Percentiles rank a stretch among this genome's conserved stretches.
Conservation (phyloP, 2,329 filamentous ascomycete genomes). For the Chrysosphaeria jannelii region DNA sequence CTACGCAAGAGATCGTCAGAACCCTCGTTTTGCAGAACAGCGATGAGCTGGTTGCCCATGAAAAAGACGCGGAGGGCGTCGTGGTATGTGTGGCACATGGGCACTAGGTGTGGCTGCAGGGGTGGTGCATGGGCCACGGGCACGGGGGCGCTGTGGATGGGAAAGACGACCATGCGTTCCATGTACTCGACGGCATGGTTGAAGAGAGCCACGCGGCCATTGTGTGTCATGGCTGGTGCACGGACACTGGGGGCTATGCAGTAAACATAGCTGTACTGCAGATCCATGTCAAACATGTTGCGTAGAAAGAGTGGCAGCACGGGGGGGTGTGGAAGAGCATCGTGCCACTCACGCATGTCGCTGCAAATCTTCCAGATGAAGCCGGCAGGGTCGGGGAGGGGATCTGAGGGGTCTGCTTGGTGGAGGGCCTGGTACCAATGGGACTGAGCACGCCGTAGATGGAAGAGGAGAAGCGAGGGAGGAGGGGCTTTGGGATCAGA, state of each 20-base stretch:
- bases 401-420: constrained; percentile 34
- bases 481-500: constrained; percentile 13
- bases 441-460: constrained; percentile 62
- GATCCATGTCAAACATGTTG: constrained; percentile 57
- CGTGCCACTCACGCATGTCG: constrained; percentile 54
- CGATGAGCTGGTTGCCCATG: constrained; percentile 31
- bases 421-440: constrained; percentile 73
- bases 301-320: constrained; percentile 34
- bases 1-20: constrained; percentile 19
- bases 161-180: constrained; percentile 34
- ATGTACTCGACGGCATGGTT: constrained; percentile 67
- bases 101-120: too few species aligned
- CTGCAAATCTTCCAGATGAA: constrained; percentile 52
- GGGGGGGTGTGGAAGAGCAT: constrained; percentile 37
- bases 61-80: constrained; percentile 67
- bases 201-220: constrained; percentile 56
- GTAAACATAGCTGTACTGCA: constrained; percentile 76
- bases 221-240: constrained; percentile 41
- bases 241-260: constrained; percentile 55
- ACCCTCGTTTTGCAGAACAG: constrained; percentile 22
- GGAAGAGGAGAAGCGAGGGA: constrained; percentile 32
- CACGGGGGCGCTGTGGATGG: constrained; percentile 25
- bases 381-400: constrained; percentile 34
- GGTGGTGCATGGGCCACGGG: too few species aligned
- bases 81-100: constrained; percentile 54